Base-by-base conservation (phyloP, 2,329 filamentous ascomycete genomes). In the Paracamarosporium sp. region DNA sequence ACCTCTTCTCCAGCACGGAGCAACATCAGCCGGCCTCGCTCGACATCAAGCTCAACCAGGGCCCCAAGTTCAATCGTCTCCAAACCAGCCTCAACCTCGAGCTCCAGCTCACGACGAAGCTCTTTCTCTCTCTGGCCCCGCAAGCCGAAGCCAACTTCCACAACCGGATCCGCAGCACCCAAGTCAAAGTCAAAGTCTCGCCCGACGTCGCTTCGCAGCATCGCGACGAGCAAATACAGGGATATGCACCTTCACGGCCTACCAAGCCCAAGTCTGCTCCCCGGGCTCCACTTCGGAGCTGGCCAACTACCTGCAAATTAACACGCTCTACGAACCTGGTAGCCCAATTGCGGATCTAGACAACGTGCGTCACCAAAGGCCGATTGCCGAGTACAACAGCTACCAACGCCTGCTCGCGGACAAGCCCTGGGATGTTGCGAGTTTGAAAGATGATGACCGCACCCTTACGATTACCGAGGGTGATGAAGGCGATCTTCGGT, bases 241-340 rank as follows among this genome's bases (percentile, higher is more conserved):
- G 41, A 30, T 41, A 45, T 57, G 55, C 55, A 57, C 50, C 17
- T 53, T 53, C 50, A 52, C 36, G 33, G 55, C 38, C 41, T 53
- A 47, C 43, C 43, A 50, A 47, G 40, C 53, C 36, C 55, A 50
- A 48, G 25, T 33, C 25, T 57, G 55, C 55, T 47, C 36, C 20
- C 55, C 25, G 33, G 43, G 24, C 41, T 57, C 44, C 33, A 27
- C 25, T 47, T 17, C 43, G 35, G 36, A 30, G 17, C 48, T 33
- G 43, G 48, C 35, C 33, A 53, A 45, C 30, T 57, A 53, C 27
- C 41, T 57, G 22, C 55, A 57, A 41, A 53, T 57, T 48, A 57
- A 57, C n/a, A 53, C 35, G 28, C 31, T 57, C n/a, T 53, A 53
- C 13, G 22, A 33, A 11, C 48, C 50, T 11, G 44, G 50, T 25